A percentile compares a stretch with the other conserved stretches of the same genome.
Conservation (phyloP, 176 grass and related monocot genomes). For the Melocanna baccifera region DNA sequence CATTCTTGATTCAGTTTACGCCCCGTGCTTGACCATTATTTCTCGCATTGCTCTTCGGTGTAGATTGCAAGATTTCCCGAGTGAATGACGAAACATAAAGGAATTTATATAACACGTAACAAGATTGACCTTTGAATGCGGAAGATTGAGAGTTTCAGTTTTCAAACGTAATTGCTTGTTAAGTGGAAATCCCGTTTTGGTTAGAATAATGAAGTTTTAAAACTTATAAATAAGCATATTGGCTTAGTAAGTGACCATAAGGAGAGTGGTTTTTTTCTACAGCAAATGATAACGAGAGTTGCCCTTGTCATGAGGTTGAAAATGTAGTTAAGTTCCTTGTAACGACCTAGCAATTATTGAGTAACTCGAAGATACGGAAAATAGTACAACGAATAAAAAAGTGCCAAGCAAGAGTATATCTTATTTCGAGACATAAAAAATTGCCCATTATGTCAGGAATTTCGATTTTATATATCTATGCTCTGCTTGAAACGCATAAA, state of each 20-base stretch:
- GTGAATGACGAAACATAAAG: background rate
- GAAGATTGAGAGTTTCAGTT: background rate
- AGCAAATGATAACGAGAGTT: background rate
- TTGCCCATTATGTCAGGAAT: too few species aligned
- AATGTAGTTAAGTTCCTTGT: background rate
- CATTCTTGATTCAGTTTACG: conserved; percentile 2
- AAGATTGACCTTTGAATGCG: conserved; percentile 1
- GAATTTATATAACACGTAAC: background rate
- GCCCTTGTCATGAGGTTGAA: background rate
- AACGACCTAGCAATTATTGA: background rate
- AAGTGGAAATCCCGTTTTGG: background rate
- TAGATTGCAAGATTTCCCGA: background rate
- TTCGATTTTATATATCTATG: too few species aligned
- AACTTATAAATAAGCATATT: background rate
- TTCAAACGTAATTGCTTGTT: background rate
- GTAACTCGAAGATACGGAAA: too few species aligned
- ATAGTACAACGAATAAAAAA: too few species aligned
- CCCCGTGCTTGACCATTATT: conserved; percentile 5
- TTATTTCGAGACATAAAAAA: too few species aligned
- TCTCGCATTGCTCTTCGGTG: background rate
- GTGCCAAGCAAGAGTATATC: too few species aligned
- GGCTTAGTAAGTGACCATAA: background rate
- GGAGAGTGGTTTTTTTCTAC: too few species aligned
- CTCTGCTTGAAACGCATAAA: too few species aligned
- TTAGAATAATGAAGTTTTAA: background rate